A percentile compares a stretch with the other conserved stretches of the same genome.
phyloP scores from a whole-genome alignment of 345 rosid genomes.

The Euphorbia lathyris region DNA sequence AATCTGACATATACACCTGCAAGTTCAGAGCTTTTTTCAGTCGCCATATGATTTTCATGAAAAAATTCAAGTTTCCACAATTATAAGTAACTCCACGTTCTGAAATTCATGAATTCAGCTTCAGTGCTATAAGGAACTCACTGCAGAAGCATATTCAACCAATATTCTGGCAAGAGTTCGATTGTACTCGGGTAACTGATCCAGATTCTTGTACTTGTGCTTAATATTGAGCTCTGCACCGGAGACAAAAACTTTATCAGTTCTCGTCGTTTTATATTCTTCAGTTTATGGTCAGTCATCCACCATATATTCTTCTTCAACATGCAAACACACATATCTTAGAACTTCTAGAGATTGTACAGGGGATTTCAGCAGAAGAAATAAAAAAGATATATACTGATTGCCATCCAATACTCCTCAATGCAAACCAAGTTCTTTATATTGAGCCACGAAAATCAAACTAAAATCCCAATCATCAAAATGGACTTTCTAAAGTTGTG shows the following conservation, averaged over 20 bases:
- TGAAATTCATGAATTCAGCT: not conserved
- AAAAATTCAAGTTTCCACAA: not conserved
- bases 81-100: not conserved
- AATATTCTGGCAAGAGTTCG: constrained; percentile 73
- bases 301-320: not conserved
- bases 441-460: too few species aligned
- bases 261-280: not conserved
- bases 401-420: not conserved
- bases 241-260: not conserved
- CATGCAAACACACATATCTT: not conserved
- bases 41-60: not conserved
- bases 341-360: not conserved
- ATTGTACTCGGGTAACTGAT: constrained; percentile 50
- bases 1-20: constrained; percentile 84
- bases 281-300: not conserved
- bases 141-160: constrained; percentile 96
- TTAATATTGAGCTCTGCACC: constrained; percentile 52
- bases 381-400: not conserved
- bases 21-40: constrained; percentile 15
- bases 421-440: too few species aligned
- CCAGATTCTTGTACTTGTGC: constrained; percentile 18
- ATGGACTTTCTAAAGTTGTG: not conserved
- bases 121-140: constrained; percentile 33
- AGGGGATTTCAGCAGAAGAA: not conserved
- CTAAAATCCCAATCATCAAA: not conserved